Conservation (phyloP, 805 yeast species). For the Millerozyma miso region DNA sequence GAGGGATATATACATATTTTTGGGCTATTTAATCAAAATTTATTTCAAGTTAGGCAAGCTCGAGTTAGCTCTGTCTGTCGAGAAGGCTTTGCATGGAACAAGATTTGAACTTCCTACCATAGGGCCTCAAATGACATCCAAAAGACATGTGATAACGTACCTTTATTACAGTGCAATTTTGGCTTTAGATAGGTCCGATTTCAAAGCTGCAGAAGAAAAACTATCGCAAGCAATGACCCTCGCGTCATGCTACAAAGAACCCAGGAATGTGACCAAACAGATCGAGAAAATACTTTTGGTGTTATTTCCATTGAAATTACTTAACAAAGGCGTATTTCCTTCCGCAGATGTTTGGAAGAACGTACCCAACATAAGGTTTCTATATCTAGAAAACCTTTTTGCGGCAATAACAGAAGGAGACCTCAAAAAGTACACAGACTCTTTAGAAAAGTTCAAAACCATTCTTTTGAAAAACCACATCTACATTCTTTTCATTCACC, state of each 20-base stretch:
- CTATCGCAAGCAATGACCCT: conserved; percentile 47
- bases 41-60: conserved; percentile 63
- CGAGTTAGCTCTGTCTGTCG: conserved; percentile 71
- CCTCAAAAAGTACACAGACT: conserved; percentile 44
- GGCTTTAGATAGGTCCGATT: conserved; percentile 62
- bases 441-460: conserved; percentile 41
- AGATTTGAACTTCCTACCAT: conserved; percentile 49
- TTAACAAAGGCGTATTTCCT: conserved; percentile 48
- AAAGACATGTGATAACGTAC: conserved; percentile 53
- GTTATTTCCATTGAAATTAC: conserved; percentile 60
- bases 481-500: conserved; percentile 53
- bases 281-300: conserved; percentile 50
- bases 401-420: conserved; percentile 52
- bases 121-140: conserved; percentile 28
- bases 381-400: conserved; percentile 47
- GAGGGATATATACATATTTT: conserved; percentile 63
- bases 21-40: conserved; percentile 63
- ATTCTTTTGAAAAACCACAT: conserved; percentile 55
- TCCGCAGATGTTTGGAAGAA: conserved; percentile 30
- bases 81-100: conserved; percentile 61
- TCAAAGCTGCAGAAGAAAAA: conserved; percentile 45
- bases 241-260: conserved; percentile 19
- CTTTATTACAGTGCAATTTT: conserved; percentile 67
- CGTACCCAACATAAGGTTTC: conserved; percentile 36
- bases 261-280: conserved; percentile 23